These are phyloP conservation scores for Edaphochlamys debaryana DNA, from an alignment of 139 green algal genomes.

Conservation along the genomic window DNA sequence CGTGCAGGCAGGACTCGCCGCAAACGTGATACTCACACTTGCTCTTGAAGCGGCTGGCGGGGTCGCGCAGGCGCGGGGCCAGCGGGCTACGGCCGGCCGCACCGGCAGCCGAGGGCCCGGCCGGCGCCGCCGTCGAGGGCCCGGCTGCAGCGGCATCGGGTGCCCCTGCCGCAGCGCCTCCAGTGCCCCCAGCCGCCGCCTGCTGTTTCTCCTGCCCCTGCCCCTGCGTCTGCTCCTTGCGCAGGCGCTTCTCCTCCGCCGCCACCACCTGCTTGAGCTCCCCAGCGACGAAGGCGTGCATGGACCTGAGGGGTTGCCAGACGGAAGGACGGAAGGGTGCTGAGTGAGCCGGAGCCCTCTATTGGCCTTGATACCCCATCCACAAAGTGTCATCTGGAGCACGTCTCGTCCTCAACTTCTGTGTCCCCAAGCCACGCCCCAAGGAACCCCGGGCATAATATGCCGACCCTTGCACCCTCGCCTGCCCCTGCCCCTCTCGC, in stretches of 20 bases:
- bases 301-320: not conserved
- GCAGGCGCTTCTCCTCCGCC: not conserved
- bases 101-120: too few relatives aligned
- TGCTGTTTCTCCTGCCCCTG: not conserved
- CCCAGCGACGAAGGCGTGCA: conserved; percentile 3
- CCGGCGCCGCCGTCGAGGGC: too few relatives aligned
- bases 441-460: too few relatives aligned
- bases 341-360: too few relatives aligned
- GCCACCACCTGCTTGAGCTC: conserved; percentile 1
- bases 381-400: too few relatives aligned
- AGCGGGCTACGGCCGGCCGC: not conserved
- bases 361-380: too few relatives aligned
- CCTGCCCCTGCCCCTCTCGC: too few relatives aligned
- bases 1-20: not conserved
- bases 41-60: conserved; percentile 3
- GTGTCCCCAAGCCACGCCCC: too few relatives aligned
- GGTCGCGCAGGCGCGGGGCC: not conserved
- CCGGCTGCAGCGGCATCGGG: too few relatives aligned
- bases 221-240: not conserved
- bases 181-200: not conserved
- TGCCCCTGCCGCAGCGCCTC: not conserved
- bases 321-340: too few relatives aligned
- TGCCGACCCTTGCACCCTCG: too few relatives aligned
- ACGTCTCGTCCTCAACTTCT: too few relatives aligned
- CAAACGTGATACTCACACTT: not conserved